These are phyloP conservation scores for Phytophthora agathidicida DNA, from an alignment of 352 stramenopile genomes.

Conservation along the genomic window DNA sequence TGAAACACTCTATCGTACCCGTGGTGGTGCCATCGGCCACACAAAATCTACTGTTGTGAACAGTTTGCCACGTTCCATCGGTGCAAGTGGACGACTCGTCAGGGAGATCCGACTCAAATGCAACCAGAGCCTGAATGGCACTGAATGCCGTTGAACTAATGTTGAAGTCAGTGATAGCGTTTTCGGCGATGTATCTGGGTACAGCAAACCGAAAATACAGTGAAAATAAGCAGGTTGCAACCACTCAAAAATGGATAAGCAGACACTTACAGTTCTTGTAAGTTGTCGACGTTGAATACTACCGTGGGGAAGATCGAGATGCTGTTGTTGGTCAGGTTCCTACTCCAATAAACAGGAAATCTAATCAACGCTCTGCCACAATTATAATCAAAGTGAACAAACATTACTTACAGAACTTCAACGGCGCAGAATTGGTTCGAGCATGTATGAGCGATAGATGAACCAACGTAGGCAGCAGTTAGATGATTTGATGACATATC, in stretches of 20 bases:
- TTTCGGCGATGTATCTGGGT: conserved; percentile 32
- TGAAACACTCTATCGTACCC: conserved; percentile 9
- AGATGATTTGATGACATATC: conserved; percentile 51
- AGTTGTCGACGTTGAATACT: conserved; percentile 41
- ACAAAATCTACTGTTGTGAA: conserved; percentile 34
- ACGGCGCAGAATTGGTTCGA: conserved; percentile 37
- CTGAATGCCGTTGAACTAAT: conserved; percentile 34
- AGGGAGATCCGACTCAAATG: conserved; percentile 31
- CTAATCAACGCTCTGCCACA: neutral
- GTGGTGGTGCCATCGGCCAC: conserved; percentile 17
- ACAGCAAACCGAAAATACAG: no score
- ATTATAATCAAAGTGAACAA: neutral
- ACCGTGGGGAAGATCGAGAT: conserved; percentile 35
- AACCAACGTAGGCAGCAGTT: conserved; percentile 39
- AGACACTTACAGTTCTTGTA: conserved; percentile 33
- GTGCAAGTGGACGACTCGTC: conserved; percentile 22
- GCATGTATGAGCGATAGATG: conserved; percentile 26
- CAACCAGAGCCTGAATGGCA: conserved; percentile 23
- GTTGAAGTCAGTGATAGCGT: conserved; percentile 43
- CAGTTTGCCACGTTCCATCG: conserved; percentile 33
- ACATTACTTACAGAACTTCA: conserved; percentile 33
- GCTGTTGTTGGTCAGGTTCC: conserved; percentile 43
- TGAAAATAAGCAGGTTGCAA: no score
- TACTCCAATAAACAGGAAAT: neutral
- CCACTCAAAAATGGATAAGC: neutral